Evolutionary conservation across 1,139 yeast species (phyloP), one percentile per base, ranked within the genome.

Genomic region (Eremothecium sinecaudum): DNA sequence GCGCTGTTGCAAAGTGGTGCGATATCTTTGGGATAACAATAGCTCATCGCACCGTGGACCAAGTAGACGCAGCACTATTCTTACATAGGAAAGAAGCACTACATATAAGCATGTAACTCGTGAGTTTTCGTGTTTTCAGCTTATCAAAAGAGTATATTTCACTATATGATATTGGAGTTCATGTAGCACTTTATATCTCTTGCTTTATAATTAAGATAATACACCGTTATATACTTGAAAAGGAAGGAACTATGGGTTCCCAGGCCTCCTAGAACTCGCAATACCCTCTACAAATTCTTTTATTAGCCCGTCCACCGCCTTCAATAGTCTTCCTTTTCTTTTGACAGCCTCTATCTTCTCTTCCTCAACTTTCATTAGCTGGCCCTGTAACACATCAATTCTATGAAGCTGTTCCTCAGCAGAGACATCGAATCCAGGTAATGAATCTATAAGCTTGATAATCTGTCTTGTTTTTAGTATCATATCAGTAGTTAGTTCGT

Each of bases 371-470:
- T 63, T 62, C 16, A 69, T 67, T 37, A 90, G 62, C 45, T 82
- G 83, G 26, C 56, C 54, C 39, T 84, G 79, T 33, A 90, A 62
- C n/a, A 64, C 64, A 32, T 68, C 69, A 13, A 90, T 81, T 43
- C 71, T 67, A 23, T 62, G 62, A 53, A 86, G 55, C 58, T 90
- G 98, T 35, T 73, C 77, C 28, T 69, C 71, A 19, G 83, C 83
- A 2, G 87, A 75, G 1, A 81, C 86, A 10, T 93, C 95, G 2
- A 86, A 82, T 3, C 97, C 98, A 0, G 99, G 98, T 31, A 90
- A 63, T 2, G 93, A 75, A 52, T 83, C 94, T 20, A 90, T 86
- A 25, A 90, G 70, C 58, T 81, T 75, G 32, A 83, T 73, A 12
- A 87, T 82, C 54, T 90, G 98, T 45, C 93, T 70, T 3, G 94